phyloP scores from a whole-genome alignment of 768 basidiomycete species.

The Chalciporus pseudorubinellus region DNA sequence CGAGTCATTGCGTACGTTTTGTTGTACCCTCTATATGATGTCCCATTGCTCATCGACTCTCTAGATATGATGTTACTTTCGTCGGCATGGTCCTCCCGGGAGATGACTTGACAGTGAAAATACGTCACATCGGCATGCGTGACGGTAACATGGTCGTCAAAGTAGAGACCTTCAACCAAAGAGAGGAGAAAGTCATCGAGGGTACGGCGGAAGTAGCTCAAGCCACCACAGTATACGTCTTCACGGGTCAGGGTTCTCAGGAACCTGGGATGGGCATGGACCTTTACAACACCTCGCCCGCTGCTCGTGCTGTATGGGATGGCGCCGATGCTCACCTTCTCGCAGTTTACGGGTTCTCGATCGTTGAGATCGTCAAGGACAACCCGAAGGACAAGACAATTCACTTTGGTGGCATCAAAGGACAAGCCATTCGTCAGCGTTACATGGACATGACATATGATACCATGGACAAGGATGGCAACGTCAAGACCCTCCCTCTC shows the following conservation, averaged over 20 bases:
- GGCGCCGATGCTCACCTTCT: conserved; percentile 91
- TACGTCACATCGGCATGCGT: conserved; percentile 89
- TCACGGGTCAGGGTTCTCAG: conserved; percentile 98
- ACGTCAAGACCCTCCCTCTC: conserved; percentile 92
- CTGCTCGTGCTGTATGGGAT: conserved; percentile 97
- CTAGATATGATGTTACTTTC: conserved; percentile 89
- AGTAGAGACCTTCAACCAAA: conserved; percentile 80
- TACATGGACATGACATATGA: conserved; percentile 99
- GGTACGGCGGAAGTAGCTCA: conserved; percentile 94
- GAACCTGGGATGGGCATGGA: conserved; percentile 99
- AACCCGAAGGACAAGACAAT: conserved; percentile 98
- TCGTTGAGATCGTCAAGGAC: conserved; percentile 97
- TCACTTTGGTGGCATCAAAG: conserved; percentile 99
- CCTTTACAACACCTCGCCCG: conserved; percentile 87
- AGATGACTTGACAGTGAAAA: conserved; percentile 80
- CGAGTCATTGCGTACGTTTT: conserved; percentile 79
- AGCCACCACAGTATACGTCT: conserved; percentile 90
- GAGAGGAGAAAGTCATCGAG: conserved; percentile 87
- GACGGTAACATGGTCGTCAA: conserved; percentile 91
- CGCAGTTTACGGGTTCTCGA: conserved; percentile 97
- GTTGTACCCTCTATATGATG: not conserved
- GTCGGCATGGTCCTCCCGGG: conserved; percentile 96
- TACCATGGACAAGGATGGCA: conserved; percentile 93
- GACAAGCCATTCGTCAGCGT: conserved; percentile 95
- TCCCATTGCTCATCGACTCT: conserved; percentile 5